Percentiles rank a stretch among this genome's conserved stretches.
Conservation (phyloP, 139 green algal genomes). For the Marvania coccoides region DNA sequence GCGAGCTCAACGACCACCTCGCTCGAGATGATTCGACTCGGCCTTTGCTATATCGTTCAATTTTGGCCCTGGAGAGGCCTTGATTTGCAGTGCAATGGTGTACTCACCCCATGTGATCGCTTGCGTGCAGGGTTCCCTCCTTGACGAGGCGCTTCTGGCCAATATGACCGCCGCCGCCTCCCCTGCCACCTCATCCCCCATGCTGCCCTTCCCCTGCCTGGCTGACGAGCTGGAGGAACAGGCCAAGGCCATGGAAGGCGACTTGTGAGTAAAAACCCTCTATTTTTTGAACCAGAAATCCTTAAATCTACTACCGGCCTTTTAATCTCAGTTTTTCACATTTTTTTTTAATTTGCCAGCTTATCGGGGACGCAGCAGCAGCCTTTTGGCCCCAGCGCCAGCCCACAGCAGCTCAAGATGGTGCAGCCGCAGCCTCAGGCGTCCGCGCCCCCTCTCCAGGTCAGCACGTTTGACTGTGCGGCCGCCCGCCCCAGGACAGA, state of each 20-base stretch:
- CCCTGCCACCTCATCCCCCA: background rate
- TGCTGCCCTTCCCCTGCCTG: conserved; percentile 16
- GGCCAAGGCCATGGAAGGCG: conserved; percentile 17
- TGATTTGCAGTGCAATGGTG: background rate
- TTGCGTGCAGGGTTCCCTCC: background rate
- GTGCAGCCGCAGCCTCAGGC: background rate
- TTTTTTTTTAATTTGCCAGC: no score
- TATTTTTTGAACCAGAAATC: no score
- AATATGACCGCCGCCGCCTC: background rate
- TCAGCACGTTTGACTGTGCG: background rate
- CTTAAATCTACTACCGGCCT: no score
- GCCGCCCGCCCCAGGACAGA: background rate
- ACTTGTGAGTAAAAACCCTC: background rate
- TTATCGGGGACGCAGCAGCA: background rate
- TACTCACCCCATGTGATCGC: background rate
- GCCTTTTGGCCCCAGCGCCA: background rate
- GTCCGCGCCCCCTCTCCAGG: background rate
- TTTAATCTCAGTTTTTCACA: no score
- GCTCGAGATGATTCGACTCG: no score
- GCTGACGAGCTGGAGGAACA: conserved; percentile 26
- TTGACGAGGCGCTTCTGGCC: background rate
- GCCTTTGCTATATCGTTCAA: no score
- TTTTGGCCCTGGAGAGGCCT: no score
- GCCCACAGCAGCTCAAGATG: background rate
- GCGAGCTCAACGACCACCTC: no score